phyloP scores from a whole-genome alignment of 768 basidiomycete species.

The Cantharellus cinnabarinus region DNA sequence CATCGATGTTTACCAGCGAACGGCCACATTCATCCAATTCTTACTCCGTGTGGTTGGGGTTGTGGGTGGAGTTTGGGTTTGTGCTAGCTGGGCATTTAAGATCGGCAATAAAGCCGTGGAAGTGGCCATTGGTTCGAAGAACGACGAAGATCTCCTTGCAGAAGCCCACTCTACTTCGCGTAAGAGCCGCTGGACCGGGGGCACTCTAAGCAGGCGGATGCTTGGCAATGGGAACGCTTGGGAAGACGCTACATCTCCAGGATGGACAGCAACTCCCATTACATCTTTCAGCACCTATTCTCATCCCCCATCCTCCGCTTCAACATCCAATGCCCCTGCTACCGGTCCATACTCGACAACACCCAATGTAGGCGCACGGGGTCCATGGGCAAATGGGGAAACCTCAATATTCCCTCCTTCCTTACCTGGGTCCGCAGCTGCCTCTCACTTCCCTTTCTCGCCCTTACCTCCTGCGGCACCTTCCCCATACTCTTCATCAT shows the following conservation, averaged over 20 bases:
- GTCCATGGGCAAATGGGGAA: too few relatives aligned
- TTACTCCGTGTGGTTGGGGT: conserved; percentile 74
- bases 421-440: too few relatives aligned
- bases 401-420: too few relatives aligned
- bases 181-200: neutral
- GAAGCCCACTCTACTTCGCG: conserved; percentile 18
- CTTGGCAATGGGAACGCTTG: neutral
- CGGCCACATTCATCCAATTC: conserved; percentile 61
- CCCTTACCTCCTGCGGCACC: too few relatives aligned
- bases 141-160: conserved; percentile 34
- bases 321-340: neutral
- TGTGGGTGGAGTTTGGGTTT: conserved; percentile 77
- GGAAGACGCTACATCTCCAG: neutral
- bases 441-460: too few relatives aligned
- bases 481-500: too few relatives aligned
- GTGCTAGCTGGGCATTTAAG: conserved; percentile 55
- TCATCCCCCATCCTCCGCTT: neutral
- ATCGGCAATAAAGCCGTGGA: conserved; percentile 38
- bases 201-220: neutral
- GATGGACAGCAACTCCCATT: neutral
- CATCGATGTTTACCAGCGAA: conserved; percentile 73
- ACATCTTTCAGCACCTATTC: too few relatives aligned
- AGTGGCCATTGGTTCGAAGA: conserved; percentile 31
- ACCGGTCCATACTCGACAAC: neutral
- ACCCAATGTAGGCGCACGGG: neutral